Base-by-base conservation (phyloP, 306 rosid genomes). In the Argentina anserina region DNA sequence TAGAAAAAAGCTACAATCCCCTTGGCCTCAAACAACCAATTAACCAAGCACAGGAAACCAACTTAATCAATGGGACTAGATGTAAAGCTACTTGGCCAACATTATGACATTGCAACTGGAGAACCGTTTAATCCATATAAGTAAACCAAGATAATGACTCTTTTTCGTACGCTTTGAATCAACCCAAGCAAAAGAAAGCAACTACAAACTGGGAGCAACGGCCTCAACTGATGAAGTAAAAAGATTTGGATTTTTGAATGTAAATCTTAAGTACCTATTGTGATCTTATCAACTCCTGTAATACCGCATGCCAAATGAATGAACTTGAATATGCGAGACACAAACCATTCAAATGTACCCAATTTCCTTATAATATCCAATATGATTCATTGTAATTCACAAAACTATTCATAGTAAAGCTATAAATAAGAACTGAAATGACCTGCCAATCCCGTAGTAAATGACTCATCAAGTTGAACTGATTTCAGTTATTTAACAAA, bases 1-100 rank as follows among this genome's bases (percentile, higher is more conserved):
- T 29, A 74, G 61, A 80, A 36, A 26, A 26, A 21, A 52, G 18
- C 17, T 31, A 75, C 18, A 46, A 41, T 31, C 34, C 49, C 59
- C 59, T 52, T 7, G 59, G 28, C 3, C 14, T 23, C 25, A 28
- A 53, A 53, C 25, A 8, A 17, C 12, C 18, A 70, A 70, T 36
- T 49, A 25, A 52, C 41, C 37, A 17, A 17, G 67, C 42, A 61
- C 17, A 3, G 67, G 23, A 60, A 33, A 61, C 25, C 42, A 7
- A 3, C 28, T 61, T 34, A 15, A 33, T 17, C 4, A 61, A 7
- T 18, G 40, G 66, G 1, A 33, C 66, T 15, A 7, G 21, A 61
- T 29, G n/a, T 59, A 26, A 56, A 20, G 36, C 18, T 7, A n/a
- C 58, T 50, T n/a, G 58, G 12, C 28, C n/a, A 25, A 56, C 31